Evolutionary conservation across 208 protist species (phyloP).

Genomic region (Wallacemonas sp.): DNA sequence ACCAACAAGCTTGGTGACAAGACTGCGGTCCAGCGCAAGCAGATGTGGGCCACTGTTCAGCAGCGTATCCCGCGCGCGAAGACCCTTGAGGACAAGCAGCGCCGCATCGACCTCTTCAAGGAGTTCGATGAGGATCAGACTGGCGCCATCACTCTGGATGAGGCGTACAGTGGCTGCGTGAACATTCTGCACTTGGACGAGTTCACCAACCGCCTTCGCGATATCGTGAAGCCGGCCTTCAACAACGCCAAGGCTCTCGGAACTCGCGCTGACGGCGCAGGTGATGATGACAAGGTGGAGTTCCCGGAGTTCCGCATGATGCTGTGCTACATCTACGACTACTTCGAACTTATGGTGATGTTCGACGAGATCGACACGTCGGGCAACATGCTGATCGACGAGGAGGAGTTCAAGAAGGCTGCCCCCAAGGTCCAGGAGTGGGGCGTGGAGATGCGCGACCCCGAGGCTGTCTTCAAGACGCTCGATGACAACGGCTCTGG

Average conservation of each 20-base stretch:
- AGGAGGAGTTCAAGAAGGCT: constrained; percentile 38
- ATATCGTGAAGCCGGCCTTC: constrained; percentile 16
- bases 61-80: constrained; percentile 16
- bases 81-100: constrained; percentile 18
- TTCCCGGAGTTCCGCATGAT: constrained; percentile 43
- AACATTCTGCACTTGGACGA: constrained; percentile 25
- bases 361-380: constrained; percentile 50
- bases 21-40: too few species aligned
- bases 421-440: constrained; percentile 30
- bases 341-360: constrained; percentile 51
- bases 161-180: constrained; percentile 29
- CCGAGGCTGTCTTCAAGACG: constrained; percentile 28
- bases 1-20: neutral
- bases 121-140: constrained; percentile 43
- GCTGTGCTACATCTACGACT: constrained; percentile 37
- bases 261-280: constrained; percentile 8
- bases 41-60: too few species aligned
- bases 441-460: constrained; percentile 31
- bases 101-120: constrained; percentile 39
- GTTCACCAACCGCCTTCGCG: constrained; percentile 22
- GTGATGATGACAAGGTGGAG: constrained; percentile 28
- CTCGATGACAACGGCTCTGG: constrained; percentile 46
- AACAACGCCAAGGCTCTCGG: constrained; percentile 26
- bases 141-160: constrained; percentile 34
- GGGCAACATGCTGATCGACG: constrained; percentile 32